Evolutionary conservation across 805 yeast species (phyloP), one percentile per base, ranked within the genome.

Genomic region (Zygosaccharomyces kombuchaensis): DNA sequence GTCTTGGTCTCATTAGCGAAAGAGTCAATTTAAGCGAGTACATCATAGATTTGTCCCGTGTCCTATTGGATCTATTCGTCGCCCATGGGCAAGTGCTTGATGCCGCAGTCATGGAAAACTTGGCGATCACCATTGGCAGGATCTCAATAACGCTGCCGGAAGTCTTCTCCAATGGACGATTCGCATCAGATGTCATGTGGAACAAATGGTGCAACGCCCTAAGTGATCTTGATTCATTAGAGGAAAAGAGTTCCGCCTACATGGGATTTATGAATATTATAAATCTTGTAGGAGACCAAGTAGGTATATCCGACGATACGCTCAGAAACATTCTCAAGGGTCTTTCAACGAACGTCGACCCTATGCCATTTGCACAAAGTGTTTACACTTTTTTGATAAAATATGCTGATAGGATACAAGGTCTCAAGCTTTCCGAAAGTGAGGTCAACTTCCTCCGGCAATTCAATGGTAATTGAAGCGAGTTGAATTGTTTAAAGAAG

Each of bases 121-220:
- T 90, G 1, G 93, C 96, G 14, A 86, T 90, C 42, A 83, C 97
- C 27, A 71, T 91, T 42, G 98, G 98, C 12, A 75, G 97, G 54
- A 69, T 93, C 57, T 96, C 96, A 2, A 61, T 81, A 16, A 69
- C 74, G 45, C 72, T 74, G 47, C 81, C 91, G 1, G 79, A 77
- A 17, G 72, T 74, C 30, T 69, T 83, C 36, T 76, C 84, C 1
- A 76, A 80, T 1, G 80, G 62, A 3, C 36, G 45, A 1, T 64
- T 63, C 47, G 64, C 65, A 4, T 46, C 52, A 9, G 65, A 62
- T 39, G 19, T 51, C 1, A 78, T 51, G 55, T 88, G 52, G 71
- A 76, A 71, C 36, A 72, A 73, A 27, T 91, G 97, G 97, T 78
- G 89, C 53, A 68, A 77, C 22, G 78, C 76, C 35, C 81, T 87